Conservation (phyloP, 2,329 filamentous ascomycete species). For the Colletotrichum sp. region DNA sequence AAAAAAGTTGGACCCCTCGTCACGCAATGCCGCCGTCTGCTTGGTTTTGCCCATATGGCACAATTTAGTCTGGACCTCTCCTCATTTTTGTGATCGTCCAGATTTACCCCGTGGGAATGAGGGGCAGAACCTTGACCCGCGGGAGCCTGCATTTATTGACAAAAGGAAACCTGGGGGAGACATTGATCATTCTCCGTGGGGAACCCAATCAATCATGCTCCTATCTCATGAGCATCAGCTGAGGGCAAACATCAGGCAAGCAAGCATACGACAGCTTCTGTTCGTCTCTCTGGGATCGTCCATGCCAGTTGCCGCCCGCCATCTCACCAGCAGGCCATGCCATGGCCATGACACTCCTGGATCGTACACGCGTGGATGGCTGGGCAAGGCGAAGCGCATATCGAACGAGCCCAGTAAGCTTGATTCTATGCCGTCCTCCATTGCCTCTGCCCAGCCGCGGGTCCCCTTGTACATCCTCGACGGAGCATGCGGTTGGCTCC, state of each 20-base stretch:
- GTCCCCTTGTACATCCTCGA: not conserved
- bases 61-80: slow-evolving; percentile 8
- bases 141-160: slow-evolving; percentile 21
- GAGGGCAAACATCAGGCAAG: not conserved
- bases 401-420: slow-evolving; percentile 5
- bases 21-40: slow-evolving; percentile 5
- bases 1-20: not conserved
- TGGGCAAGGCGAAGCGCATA: slow-evolving; percentile 13
- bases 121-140: slow-evolving; percentile 5
- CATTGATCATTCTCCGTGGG: not conserved
- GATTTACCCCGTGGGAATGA: slow-evolving; percentile 9
- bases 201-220: slow-evolving; percentile 5
- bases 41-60: slow-evolving; percentile 2
- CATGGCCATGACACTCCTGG: not conserved
- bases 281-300: slow-evolving; percentile 1
- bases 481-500: slow-evolving; percentile 6
- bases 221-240: slow-evolving; percentile 17
- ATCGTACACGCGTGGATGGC: not conserved
- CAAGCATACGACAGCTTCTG: not conserved
- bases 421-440: not conserved
- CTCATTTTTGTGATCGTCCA: slow-evolving; percentile 10
- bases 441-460: not conserved
- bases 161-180: slow-evolving; percentile 18
- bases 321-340: not conserved
- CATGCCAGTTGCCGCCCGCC: slow-evolving; percentile 2